phyloP scores from a whole-genome alignment of 2,329 filamentous ascomycete species.

The Taxawa tesnikishii region DNA sequence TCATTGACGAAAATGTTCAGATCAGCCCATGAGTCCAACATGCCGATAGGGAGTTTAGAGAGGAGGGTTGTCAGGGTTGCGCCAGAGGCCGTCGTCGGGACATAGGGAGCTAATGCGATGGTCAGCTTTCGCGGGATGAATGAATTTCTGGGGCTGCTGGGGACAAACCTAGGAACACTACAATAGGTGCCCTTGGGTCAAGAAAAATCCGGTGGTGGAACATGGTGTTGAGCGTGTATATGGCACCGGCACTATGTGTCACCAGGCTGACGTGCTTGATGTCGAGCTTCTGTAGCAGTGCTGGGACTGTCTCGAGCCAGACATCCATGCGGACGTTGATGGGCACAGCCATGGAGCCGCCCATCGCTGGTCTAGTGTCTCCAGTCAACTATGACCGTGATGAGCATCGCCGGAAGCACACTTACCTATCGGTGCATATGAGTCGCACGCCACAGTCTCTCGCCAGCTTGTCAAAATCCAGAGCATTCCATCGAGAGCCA shows the following conservation, averaged over 20 bases:
- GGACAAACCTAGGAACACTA: conserved; percentile 18
- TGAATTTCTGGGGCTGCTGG: too few relatives aligned
- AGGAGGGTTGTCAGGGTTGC: too few relatives aligned
- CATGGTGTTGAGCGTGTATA: conserved; percentile 32
- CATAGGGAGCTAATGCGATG: too few relatives aligned
- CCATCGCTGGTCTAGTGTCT: conserved; percentile 26
- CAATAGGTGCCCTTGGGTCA: conserved; percentile 17
- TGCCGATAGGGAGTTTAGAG: too few relatives aligned
- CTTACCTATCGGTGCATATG: conserved; percentile 26
- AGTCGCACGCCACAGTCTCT: conserved; percentile 22
- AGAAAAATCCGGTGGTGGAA: conserved; percentile 21
- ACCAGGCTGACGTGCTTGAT: conserved; percentile 26
- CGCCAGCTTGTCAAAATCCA: conserved; percentile 19
- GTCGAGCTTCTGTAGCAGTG: conserved; percentile 22
- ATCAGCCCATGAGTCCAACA: too few relatives aligned
- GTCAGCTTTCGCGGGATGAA: too few relatives aligned
- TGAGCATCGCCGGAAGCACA: conserved; percentile 5
- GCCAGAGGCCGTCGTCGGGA: too few relatives aligned
- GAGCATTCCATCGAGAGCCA: conserved; percentile 20
- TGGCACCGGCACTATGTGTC: conserved; percentile 29
- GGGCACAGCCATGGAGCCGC: conserved; percentile 27
- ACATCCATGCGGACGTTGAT: conserved; percentile 22
- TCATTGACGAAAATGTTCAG: too few relatives aligned
- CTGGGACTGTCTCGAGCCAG: conserved; percentile 30
- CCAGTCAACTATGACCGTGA: not conserved